Conservation (phyloP, 352 stramenopile species). For the Phytophthora constricta region DNA sequence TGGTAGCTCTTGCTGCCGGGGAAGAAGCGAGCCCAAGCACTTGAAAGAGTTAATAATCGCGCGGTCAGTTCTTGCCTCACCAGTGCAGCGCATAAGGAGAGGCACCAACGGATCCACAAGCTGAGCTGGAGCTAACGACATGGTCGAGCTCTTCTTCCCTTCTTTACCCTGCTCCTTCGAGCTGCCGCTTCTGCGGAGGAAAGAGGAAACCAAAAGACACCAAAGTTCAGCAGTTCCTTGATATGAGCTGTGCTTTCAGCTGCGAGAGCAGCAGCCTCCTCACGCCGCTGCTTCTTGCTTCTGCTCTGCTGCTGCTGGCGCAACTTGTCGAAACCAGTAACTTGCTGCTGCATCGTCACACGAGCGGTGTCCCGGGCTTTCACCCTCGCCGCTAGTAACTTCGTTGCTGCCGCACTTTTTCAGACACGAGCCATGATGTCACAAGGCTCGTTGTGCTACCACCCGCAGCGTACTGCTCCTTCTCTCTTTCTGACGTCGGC, state of each 20-base stretch:
- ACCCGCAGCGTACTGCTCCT: conserved; percentile 57
- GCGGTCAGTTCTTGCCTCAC: conserved; percentile 92
- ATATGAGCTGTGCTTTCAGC: conserved; percentile 65
- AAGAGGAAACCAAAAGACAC: conserved; percentile 81
- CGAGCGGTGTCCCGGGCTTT: conserved; percentile 55
- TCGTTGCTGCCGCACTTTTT: conserved; percentile 75
- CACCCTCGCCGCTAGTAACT: conserved; percentile 65
- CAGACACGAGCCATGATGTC: conserved; percentile 80
- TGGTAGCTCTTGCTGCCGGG: conserved; percentile 82
- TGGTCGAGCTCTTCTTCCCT: conserved; percentile 24
- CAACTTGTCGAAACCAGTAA: conserved; percentile 83
- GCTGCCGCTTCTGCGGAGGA: conserved; percentile 51
- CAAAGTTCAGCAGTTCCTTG: conserved; percentile 88
- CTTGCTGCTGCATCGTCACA: conserved; percentile 69
- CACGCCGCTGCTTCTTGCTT: conserved; percentile 53
- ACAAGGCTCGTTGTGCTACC: conserved; percentile 44
- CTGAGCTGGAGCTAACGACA: conserved; percentile 33
- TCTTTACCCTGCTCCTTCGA: conserved; percentile 24
- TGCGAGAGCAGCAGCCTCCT: conserved; percentile 37
- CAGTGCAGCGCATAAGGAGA: conserved; percentile 91
- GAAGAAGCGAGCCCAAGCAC: conserved; percentile 90
- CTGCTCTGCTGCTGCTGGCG: conserved; percentile 43
- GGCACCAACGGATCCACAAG: conserved; percentile 94
- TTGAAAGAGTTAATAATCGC: conserved; percentile 94
- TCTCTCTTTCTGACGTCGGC: conserved; percentile 70